A percentile compares a stretch with the other conserved stretches of the same genome.
phyloP scores from a whole-genome alignment of 2,329 filamentous ascomycete species.

The Emergomyces africanus region DNA sequence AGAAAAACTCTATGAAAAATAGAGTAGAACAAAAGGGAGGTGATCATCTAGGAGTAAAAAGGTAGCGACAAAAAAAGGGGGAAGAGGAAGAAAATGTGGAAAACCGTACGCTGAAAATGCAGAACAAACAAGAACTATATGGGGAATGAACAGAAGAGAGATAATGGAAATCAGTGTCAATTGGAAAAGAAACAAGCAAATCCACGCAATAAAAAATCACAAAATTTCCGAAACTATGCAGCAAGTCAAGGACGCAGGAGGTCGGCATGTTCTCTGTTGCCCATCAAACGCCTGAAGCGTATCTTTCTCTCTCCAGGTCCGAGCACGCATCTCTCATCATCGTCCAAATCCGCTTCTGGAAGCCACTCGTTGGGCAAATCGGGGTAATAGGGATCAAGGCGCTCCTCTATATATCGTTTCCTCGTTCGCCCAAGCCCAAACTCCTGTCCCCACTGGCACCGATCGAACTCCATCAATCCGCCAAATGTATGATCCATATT shows the following conservation, averaged over 20 bases:
- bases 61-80: not conserved
- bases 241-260: not conserved
- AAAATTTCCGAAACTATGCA: not conserved
- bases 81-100: not conserved
- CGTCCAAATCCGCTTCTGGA: slow-evolving; percentile 21
- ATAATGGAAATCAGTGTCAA: not conserved
- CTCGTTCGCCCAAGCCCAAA: slow-evolving; percentile 17
- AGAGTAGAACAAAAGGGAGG: not conserved
- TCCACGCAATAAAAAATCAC: not conserved
- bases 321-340: slow-evolving; percentile 24
- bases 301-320: slow-evolving; percentile 22
- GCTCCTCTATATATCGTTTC: slow-evolving; percentile 7
- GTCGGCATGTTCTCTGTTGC: slow-evolving; percentile 4
- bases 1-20: not conserved
- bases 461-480: slow-evolving; percentile 33
- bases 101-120: not conserved
- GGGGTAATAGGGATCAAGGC: slow-evolving; percentile 13
- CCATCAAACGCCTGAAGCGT: slow-evolving; percentile 23
- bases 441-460: slow-evolving; percentile 24
- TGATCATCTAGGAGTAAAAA: not conserved
- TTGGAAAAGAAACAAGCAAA: not conserved
- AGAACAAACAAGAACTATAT: not conserved
- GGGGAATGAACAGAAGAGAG: not conserved
- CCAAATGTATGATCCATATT: slow-evolving; percentile 32
- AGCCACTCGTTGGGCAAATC: slow-evolving; percentile 28